Evolutionary conservation across 2,329 filamentous ascomycete genomes (phyloP).

Genomic region (Arthrobotrys conoides): DNA sequence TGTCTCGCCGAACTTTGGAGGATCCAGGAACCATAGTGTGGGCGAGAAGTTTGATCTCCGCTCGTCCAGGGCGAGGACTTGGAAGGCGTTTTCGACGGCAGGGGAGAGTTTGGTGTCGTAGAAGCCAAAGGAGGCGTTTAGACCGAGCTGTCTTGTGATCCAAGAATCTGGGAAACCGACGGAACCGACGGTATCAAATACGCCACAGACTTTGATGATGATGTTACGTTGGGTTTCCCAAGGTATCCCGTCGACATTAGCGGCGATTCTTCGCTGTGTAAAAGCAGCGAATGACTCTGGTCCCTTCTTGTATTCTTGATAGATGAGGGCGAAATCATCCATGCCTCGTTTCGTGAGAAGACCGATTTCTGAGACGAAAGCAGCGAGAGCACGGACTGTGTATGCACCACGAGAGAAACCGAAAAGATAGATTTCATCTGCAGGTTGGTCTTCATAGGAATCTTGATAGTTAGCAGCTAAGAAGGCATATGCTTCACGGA

Average conservation of each 20-base stretch:
- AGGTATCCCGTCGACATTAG: constrained; percentile 49
- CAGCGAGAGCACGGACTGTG: constrained; percentile 67
- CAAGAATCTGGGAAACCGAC: constrained; percentile 62
- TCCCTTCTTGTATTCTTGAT: constrained; percentile 68
- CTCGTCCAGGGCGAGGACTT: constrained; percentile 73
- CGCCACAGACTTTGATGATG: constrained; percentile 66
- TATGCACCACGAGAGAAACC: constrained; percentile 67
- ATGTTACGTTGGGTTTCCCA: constrained; percentile 59
- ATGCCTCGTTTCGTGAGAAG: constrained; percentile 68
- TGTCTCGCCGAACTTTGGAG: constrained; percentile 22
- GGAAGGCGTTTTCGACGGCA: constrained; percentile 72
- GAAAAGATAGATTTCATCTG: constrained; percentile 66
- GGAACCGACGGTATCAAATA: constrained; percentile 70
- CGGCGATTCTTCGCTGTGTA: constrained; percentile 31
- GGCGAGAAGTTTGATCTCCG: constrained; percentile 65
- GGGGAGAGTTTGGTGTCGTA: constrained; percentile 58
- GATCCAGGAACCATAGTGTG: constrained; percentile 52
- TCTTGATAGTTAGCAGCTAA: constrained; percentile 66
- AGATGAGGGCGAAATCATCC: constrained; percentile 72
- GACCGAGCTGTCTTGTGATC: constrained; percentile 52
- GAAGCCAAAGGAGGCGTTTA: constrained; percentile 53
- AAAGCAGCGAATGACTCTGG: constrained; percentile 49
- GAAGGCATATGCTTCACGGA: constrained; percentile 67
- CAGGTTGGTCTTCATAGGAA: constrained; percentile 64
- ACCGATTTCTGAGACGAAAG: constrained; percentile 56